Base-by-base conservation (phyloP, 257 asterid species). In the Jacaranda copaia region DNA sequence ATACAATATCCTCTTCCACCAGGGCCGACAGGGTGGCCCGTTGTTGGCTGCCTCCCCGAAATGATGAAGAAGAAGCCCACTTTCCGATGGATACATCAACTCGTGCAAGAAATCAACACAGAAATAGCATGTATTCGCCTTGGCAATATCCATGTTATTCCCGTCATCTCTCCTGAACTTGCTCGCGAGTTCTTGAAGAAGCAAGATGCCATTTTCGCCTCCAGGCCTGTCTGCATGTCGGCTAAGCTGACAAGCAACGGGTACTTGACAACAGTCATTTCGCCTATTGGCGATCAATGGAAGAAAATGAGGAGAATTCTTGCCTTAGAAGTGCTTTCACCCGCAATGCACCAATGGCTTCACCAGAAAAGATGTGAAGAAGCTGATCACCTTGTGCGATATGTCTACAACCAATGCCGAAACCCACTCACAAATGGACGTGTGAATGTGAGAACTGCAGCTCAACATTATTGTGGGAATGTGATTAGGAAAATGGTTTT, bases 251-350 rank as follows among this genome's bases (percentile, higher is more conserved):
- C 25, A 0, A 77, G 79, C 80, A 14, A 70, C 11, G 81, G 81
- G 0, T 80, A 61, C 78, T 8, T 73, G 18, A 8, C 80, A 1
- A 8, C 48, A 0, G 39, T 1, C 3, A 13, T 81, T 18, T 14
- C 82, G 0, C 83, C 86, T 0, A 1, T 11, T 0, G 80, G 78
- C 0, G 64, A 76, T 2, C 86, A 77, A 0, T 81, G 84, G 80
- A 79, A 53, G 75, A 83, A 81, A 57, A 79, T 86, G 90, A 78
- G 65, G 51, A 62, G 51, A 61, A 20, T 78, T 39, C 8, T 85
- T 12, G 55, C 62, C 35, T 65, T 73, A 1, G 25, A 78, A 14
- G 70, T 83, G 35, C 78, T 85, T 12, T 80, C 89, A 0, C 45
- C 68, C 0, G 60, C 78, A 3, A 35, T 15, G 58, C 85, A 74